A percentile compares a stretch with the other conserved stretches of the same genome.
phyloP scores from a whole-genome alignment of 2,329 filamentous ascomycete genomes.

The Aspergillus sp. region DNA sequence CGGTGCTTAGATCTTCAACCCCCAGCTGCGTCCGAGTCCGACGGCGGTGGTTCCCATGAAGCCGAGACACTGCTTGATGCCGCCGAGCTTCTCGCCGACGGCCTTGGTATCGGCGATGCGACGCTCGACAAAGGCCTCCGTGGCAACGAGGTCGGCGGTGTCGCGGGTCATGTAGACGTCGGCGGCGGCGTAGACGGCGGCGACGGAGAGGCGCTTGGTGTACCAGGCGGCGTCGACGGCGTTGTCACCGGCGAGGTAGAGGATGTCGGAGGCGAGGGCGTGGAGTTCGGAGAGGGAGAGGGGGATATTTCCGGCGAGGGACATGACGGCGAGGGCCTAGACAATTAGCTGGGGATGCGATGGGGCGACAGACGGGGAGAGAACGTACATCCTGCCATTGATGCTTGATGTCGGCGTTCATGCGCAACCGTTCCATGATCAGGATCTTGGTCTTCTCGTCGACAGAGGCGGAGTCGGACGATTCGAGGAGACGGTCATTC shows the following conservation, averaged over 20 bases:
- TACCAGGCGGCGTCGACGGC: constrained; percentile 90
- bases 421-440: constrained; percentile 73
- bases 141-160: constrained; percentile 71
- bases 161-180: constrained; percentile 97
- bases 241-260: constrained; percentile 78
- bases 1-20: constrained; percentile 74
- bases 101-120: constrained; percentile 68
- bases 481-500: constrained; percentile 24
- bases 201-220: constrained; percentile 63
- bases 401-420: constrained; percentile 69
- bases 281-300: constrained; percentile 76
- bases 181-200: constrained; percentile 69
- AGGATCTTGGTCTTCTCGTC: constrained; percentile 67
- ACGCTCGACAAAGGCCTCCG: constrained; percentile 74
- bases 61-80: constrained; percentile 72
- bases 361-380: neutral
- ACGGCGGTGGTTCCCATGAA: constrained; percentile 76
- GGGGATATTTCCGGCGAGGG: constrained; percentile 74
- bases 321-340: constrained; percentile 86
- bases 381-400: constrained; percentile 80
- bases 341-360: constrained; percentile 1
- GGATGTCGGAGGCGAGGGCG: constrained; percentile 85
- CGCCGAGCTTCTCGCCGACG: constrained; percentile 61
- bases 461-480: constrained; percentile 43
- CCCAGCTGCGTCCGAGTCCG: constrained; percentile 85